phyloP scores from a whole-genome alignment of 2,329 filamentous ascomycete genomes.

The Colletotrichum trifolii region DNA sequence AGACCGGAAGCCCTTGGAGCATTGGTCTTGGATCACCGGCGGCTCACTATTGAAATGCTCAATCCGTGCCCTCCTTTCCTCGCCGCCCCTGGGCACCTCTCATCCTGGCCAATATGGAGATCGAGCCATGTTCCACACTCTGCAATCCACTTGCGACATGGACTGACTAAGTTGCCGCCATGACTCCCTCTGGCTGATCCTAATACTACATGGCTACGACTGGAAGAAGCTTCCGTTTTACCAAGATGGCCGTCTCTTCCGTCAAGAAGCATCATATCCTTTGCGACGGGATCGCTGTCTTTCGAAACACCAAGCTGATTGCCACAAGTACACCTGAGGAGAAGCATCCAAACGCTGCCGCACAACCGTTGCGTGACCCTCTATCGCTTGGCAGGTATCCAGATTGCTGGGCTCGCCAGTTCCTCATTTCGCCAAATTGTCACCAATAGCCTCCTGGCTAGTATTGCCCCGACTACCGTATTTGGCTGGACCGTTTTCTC shows the following conservation, averaged over 20 bases:
- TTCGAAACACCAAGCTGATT: too few species aligned
- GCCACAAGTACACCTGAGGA: too few species aligned
- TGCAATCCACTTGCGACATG: background rate
- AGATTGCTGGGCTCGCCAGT: conserved; percentile 20
- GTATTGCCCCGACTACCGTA: conserved; percentile 27
- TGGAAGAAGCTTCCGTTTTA: background rate
- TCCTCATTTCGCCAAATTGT: conserved; percentile 35
- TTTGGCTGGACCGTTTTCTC: conserved; percentile 17
- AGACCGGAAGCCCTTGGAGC: too few species aligned
- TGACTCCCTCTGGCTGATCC: conserved; percentile 13
- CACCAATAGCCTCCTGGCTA: conserved; percentile 30
- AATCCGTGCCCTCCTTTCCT: conserved; percentile 9
- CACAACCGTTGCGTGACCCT: conserved; percentile 1
- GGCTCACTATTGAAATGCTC: conserved; percentile 5
- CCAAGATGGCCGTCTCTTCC: background rate
- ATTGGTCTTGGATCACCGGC: background rate
- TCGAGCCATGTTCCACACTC: conserved; percentile 6
- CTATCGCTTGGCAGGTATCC: conserved; percentile 11
- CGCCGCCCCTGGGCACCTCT: background rate
- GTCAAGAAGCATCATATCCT: background rate
- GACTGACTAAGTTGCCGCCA: conserved; percentile 9
- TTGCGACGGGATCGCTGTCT: too few species aligned
- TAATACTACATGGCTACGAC: conserved; percentile 5
- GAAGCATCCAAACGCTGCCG: background rate
- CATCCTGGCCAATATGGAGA: background rate